Evolutionary conservation across 148 eudicot genomes (phyloP), one percentile per base, ranked within the genome.

Genomic region (Agrostemma githago): DNA sequence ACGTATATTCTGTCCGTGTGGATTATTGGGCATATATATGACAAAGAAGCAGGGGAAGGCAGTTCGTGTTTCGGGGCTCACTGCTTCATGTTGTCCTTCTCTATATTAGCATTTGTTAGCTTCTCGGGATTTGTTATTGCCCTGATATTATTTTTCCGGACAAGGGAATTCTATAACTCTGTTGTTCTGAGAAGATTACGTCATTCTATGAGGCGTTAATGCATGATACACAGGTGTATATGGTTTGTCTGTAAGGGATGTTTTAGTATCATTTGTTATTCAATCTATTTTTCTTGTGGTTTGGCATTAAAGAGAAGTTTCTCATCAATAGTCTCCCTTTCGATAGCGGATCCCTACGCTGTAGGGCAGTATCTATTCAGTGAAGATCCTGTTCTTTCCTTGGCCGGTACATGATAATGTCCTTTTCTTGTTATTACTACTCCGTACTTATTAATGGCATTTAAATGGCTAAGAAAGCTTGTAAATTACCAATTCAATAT

Each of bases 61-160:
- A 75, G 44, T 38, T 77, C 87, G 3, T 94, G 98, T 83, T 79
- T 75, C 20, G 98, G 98, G 21, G 74, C 81, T 68, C 88, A 82
- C 19, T 94, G 97, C 80, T 91, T 94, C 79, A 87, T 87, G 98
- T 51, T 85, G 6, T 91, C 98, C 1, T 94, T 85, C 63, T 80
- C 84, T 62, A 80, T 88, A 48, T 72, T 89, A 82, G 87, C 97
- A 3, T 78, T 53, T 63, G 96, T 84, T 76, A 80, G 90, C 76
- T 68, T 88, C 41, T 51, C 76, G 4, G 97, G 97, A 4, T 89
- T 76, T 72, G 61, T 88, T n/a, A 81, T 87, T 74, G 85, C 97
- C 16, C 74, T 86, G 75, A 68, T 64, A 4, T 70, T 94, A 84
- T 84, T 88, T 61, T 80, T 91, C 71, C 86, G 88, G 69, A 94